Base-by-base conservation (phyloP, 116 monocot genomes). In the Cymodocea nodosa region DNA sequence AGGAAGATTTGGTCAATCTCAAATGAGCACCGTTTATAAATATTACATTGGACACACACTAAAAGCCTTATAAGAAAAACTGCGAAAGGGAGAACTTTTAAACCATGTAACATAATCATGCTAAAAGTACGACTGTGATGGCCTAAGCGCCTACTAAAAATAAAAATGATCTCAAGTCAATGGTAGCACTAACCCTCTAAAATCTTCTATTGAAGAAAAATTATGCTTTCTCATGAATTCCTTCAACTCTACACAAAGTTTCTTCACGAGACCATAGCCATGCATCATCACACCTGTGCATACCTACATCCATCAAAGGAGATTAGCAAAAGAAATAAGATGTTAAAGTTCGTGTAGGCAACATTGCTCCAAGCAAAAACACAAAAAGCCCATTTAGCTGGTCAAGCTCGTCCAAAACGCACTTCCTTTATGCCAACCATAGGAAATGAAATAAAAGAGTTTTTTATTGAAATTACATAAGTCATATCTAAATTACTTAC, bases 261-360 rank as follows among this genome's bases (percentile, higher is more conserved):
- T 85, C 72, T 85, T 87, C 59, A 95, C 81, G 62, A 85, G 58
- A 52, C 83, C 87, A 73, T 95, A 95, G 61, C 95, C 95, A 73
- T 90, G 90, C 90, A 90, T 90, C 94, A 94, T 94, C 61, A 94
- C 94, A 44, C 94, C 94, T 0, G 94, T 94, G 77, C 94, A 94
- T 22, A 94, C 94, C 94, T 94, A 51, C 20, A 22, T 44, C 23
- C 24, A 64, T 23, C 49, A 49, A 50, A 25, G 64, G 22, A 15
- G 20, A 18, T 62, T 40, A 11, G n/a, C 18, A 62, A 9, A 39
- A 8, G 16, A 37, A 37, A 62, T 62, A 8, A 18, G 35, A 56
- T 56, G 11, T 23, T 56, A 9, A 23, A 22, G 19, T 19, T 56
- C 56, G 20, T 56, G 44, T 2, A 44, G 44, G 44, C 44, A 44